Percentiles rank a stretch among this genome's conserved stretches.
phyloP scores from a whole-genome alignment of 2,329 filamentous ascomycete species.

The Akanthomyces lecanii region DNA sequence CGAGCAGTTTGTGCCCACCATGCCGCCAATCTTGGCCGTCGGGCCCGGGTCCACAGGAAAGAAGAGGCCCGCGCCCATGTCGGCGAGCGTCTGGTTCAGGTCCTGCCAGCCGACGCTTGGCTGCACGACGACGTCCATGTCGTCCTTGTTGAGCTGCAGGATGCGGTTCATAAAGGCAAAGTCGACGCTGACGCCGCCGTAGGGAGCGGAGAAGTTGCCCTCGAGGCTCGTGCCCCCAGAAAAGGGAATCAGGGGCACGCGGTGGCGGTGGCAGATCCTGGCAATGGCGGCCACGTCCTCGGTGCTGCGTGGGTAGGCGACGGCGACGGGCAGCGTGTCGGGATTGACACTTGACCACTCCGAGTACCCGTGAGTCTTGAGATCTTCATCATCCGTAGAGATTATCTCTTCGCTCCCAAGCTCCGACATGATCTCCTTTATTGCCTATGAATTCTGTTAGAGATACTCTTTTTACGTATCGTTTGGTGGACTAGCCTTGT shows the following conservation, averaged over 20 bases:
- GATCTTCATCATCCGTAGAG: conserved; percentile 58
- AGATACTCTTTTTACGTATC: neutral
- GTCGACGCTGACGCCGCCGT: conserved; percentile 84
- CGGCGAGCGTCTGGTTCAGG: conserved; percentile 66
- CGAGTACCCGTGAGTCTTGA: conserved; percentile 61
- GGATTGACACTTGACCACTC: conserved; percentile 62
- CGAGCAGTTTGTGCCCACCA: conserved; percentile 75
- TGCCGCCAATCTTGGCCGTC: conserved; percentile 72
- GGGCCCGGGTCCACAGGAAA: conserved; percentile 83
- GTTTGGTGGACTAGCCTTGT: conserved; percentile 29
- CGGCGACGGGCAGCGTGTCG: conserved; percentile 57
- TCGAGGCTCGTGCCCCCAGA: conserved; percentile 84
- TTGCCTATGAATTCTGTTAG: conserved; percentile 39
- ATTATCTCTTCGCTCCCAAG: conserved; percentile 51
- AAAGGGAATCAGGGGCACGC: conserved; percentile 80
- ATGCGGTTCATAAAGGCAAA: conserved; percentile 85
- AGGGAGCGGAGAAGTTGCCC: conserved; percentile 83
- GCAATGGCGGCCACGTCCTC: conserved; percentile 57
- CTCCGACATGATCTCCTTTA: conserved; percentile 50
- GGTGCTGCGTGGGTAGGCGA: conserved; percentile 59
- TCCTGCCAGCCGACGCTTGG: conserved; percentile 91
- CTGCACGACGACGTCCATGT: conserved; percentile 92
- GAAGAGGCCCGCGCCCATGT: conserved; percentile 73
- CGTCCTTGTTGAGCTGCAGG: conserved; percentile 72
- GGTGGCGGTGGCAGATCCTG: conserved; percentile 71